Evolutionary conservation across 805 yeast genomes (phyloP), one percentile per base, ranked within the genome.

Genomic region (Saturnispora bothae): DNA sequence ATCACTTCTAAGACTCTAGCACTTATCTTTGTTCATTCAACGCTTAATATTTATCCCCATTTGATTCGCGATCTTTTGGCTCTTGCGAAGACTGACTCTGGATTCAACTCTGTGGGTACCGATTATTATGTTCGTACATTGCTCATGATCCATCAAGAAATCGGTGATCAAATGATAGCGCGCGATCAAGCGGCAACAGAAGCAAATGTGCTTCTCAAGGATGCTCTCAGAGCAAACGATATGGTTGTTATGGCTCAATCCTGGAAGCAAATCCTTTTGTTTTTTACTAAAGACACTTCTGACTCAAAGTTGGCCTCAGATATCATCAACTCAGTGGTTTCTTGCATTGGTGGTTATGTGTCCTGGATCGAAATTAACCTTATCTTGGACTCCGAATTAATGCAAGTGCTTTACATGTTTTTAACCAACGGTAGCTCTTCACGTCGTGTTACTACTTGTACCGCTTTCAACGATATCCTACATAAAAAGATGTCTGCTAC

Each of bases 281-380:
- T 56, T 50, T 62, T 52, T 41, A 53, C 63, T 34, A 36, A 46
- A 21, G 15, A 31, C 21, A 30, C 48, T 48, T 10, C 13, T n/a
- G 28, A 42, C 26, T 27, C 31, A 15, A 49, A 47, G 5, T 34
- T 61, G 36, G 44, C 47, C 10, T 45, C 51, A 45, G 75, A 73
- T 42, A 68, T 81, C 44, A 48, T 83, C 50, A 74, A 69, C 44
- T 70, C 71, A 43, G 62, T 76, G 5, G 66, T 85, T 35, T 66
- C 66, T 37, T 76, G 76, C 39, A 73, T 92, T 40, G 96, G 96
- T 9, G 75, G 76, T 10, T 92, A 82, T 70, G 82, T 86, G 18
- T 78, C 88, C 18, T 92, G 99, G 98, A 84, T 88, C 56, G 94
- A 84, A 54, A 77, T 88, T 43, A 66, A 78, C 39, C 64, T 84